These are phyloP conservation scores for Spathaspora passalidarum DNA, from an alignment of 805 yeast genomes.

Conservation along the genomic window DNA sequence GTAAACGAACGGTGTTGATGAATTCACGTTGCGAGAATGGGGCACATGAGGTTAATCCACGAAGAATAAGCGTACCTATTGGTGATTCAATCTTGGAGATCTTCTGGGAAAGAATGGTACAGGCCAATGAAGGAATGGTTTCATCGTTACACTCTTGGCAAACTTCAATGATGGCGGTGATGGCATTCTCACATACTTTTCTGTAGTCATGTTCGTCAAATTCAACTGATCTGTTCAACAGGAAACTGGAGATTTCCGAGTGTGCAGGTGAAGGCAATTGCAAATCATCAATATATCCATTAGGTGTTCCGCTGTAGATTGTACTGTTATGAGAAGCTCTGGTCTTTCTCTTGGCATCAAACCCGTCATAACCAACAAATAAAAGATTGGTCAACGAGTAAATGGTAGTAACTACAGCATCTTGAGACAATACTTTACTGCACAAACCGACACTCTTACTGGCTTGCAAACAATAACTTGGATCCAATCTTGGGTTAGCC, in stretches of 20 bases:
- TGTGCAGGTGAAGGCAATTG: background rate
- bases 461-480: constrained; percentile 47
- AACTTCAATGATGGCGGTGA: constrained; percentile 64
- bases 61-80: constrained; percentile 53
- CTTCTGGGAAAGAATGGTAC: constrained; percentile 81
- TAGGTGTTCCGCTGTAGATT: too few species aligned
- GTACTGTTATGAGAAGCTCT: too few species aligned
- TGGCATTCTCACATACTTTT: constrained; percentile 59
- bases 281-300: constrained; percentile 3
- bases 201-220: constrained; percentile 31
- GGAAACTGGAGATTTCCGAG: background rate
- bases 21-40: constrained; percentile 66
- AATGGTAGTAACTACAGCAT: constrained; percentile 76
- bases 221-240: constrained; percentile 7
- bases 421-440: constrained; percentile 68
- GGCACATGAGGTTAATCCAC: constrained; percentile 63
- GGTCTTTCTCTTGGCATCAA: constrained; percentile 11
- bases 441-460: constrained; percentile 64
- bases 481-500: constrained; percentile 49
- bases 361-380: constrained; percentile 47
- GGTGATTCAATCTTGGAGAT: constrained; percentile 47
- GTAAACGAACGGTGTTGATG: constrained; percentile 54
- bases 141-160: constrained; percentile 66
- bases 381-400: constrained; percentile 79
- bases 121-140: constrained; percentile 71